Percentiles rank a stretch among this genome's conserved stretches.
phyloP scores from a whole-genome alignment of 2,329 filamentous ascomycete genomes.

The Fusarium camptoceras region DNA sequence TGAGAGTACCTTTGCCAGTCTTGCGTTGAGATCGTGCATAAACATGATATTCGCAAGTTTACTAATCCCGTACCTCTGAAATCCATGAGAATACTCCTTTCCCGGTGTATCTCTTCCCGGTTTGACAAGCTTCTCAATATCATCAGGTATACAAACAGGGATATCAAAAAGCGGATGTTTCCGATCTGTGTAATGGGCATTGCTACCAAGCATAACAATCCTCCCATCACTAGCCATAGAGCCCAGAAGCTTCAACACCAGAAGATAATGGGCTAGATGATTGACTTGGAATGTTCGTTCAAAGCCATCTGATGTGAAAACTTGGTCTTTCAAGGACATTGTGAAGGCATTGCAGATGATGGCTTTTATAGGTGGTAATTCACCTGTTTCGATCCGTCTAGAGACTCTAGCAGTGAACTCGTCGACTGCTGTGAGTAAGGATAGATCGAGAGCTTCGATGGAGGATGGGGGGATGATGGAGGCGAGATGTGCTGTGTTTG shows the following conservation, averaged over 20 bases:
- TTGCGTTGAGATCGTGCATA: conserved; percentile 43
- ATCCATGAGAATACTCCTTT: conserved; percentile 36
- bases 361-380: conserved; percentile 27
- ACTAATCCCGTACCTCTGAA: conserved; percentile 39
- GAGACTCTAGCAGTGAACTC: conserved; percentile 18
- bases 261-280: conserved; percentile 37
- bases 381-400: background rate
- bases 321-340: conserved; percentile 22
- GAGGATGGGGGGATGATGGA: conserved; percentile 29
- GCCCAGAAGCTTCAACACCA: conserved; percentile 37
- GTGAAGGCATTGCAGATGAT: conserved; percentile 41
- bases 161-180: conserved; percentile 29
- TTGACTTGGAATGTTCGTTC: conserved; percentile 40
- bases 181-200: conserved; percentile 24
- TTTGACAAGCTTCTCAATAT: conserved; percentile 14
- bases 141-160: conserved; percentile 14
- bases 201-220: conserved; percentile 33
- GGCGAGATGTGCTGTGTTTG: conserved; percentile 47
- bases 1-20: conserved; percentile 17
- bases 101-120: conserved; percentile 15
- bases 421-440: conserved; percentile 6
- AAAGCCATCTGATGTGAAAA: conserved; percentile 23
- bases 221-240: conserved; percentile 27
- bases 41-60: conserved; percentile 44
- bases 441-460: conserved; percentile 36